phyloP scores from a whole-genome alignment of 371 early-diverging fungal species.

The Rhizopus arrhizus region DNA sequence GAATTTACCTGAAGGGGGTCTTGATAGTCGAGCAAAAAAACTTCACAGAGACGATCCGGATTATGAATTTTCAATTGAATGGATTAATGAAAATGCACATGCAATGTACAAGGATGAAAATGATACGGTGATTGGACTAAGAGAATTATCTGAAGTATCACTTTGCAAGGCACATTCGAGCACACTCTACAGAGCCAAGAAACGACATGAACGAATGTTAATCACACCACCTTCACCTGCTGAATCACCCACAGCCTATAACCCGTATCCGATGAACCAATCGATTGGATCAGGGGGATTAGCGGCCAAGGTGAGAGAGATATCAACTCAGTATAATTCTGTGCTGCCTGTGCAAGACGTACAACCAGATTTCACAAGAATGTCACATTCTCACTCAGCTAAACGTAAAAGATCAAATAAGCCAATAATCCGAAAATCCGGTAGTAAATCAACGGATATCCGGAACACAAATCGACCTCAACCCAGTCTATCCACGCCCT shows the following conservation, averaged over 20 bases:
- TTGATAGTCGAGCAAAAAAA: slow-evolving; percentile 56
- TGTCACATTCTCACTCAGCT: slow-evolving; percentile 25
- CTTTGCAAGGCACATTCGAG: slow-evolving; percentile 59
- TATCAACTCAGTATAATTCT: slow-evolving; percentile 12
- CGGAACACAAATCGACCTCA: slow-evolving; percentile 13
- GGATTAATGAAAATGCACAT: slow-evolving; percentile 51
- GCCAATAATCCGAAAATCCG: slow-evolving; percentile 1
- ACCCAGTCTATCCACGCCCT: slow-evolving; percentile 30
- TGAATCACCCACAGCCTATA: slow-evolving; percentile 28
- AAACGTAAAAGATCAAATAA: slow-evolving; percentile 29
- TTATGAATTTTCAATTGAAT: slow-evolving; percentile 49
- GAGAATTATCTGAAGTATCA: slow-evolving; percentile 44
- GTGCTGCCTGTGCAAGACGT: slow-evolving; percentile 16
- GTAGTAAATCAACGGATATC: slow-evolving; percentile 8
- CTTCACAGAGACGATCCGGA: slow-evolving; percentile 47
- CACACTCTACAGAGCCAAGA: slow-evolving; percentile 55
- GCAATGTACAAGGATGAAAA: slow-evolving; percentile 38
- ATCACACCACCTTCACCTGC: slow-evolving; percentile 51
- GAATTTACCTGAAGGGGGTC: slow-evolving; percentile 47
- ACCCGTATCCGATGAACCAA: slow-evolving; percentile 1
- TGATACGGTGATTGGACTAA: slow-evolving; percentile 37
- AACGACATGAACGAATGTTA: slow-evolving; percentile 41
- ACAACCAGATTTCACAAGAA: slow-evolving; percentile 19
- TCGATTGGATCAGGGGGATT: slow-evolving; percentile 20
- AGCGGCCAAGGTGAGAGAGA: slow-evolving; percentile 31